Conservation (phyloP, 2,329 filamentous ascomycete genomes). For the Paramyrothecium sp. region DNA sequence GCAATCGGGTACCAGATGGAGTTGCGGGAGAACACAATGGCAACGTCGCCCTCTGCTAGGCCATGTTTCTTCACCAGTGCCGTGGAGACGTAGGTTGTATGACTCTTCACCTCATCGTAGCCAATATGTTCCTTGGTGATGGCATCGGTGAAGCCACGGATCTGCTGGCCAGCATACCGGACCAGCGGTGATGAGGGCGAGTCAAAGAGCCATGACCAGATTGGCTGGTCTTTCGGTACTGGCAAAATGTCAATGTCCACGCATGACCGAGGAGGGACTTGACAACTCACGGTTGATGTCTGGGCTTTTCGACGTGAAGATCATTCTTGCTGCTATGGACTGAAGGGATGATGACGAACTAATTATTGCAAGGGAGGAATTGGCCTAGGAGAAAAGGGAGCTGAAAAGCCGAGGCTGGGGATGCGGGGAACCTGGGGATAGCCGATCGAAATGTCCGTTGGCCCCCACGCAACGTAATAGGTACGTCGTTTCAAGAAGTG, state of each 20-base stretch:
- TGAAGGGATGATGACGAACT: too few species aligned
- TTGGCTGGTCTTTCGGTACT: slow-evolving; percentile 53
- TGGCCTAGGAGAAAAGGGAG: too few species aligned
- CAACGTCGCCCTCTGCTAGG: slow-evolving; percentile 51
- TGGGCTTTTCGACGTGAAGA: slow-evolving; percentile 11
- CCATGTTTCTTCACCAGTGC: slow-evolving; percentile 55
- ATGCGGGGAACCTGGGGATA: too few species aligned
- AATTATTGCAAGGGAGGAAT: too few species aligned
- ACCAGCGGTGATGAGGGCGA: background rate
- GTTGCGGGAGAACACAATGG: slow-evolving; percentile 62
- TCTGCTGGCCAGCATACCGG: slow-evolving; percentile 23
- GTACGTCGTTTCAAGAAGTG: too few species aligned
- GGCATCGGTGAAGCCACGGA: slow-evolving; percentile 57
- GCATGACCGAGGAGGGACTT: background rate
- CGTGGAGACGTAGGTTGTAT: slow-evolving; percentile 58
- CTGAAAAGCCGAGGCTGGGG: too few species aligned
- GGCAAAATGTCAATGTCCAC: background rate
- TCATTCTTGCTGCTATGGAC: slow-evolving; percentile 2
- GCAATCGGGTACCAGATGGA: slow-evolving; percentile 67
- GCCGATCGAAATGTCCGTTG: too few species aligned
- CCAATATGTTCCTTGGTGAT: slow-evolving; percentile 54
- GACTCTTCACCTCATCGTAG: slow-evolving; percentile 56
- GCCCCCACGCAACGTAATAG: too few species aligned
- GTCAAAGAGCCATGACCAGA: slow-evolving; percentile 55
- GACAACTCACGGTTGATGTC: slow-evolving; percentile 6